Evolutionary conservation across 2,329 filamentous ascomycete genomes (phyloP), one percentile per base, ranked within the genome.

Genomic region (Verruconis gallopava): DNA sequence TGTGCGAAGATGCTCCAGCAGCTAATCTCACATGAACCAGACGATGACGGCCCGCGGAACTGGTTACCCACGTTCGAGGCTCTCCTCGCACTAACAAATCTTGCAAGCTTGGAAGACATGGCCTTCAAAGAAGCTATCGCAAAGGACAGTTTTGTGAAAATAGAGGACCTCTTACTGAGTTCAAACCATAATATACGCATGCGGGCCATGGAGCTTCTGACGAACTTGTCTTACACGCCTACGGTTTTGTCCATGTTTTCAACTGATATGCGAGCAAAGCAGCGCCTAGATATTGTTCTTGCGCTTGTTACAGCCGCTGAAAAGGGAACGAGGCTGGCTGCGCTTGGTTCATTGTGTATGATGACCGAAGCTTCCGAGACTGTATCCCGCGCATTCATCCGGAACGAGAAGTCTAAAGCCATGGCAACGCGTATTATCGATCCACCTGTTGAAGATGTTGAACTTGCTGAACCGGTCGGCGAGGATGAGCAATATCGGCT

Each of bases 291-390:
- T 54, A 77, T 96, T 30, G 67, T 98, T 1, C 72, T 95, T 11
- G 91, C 89, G 0, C 74, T 98, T 25, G 80, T 85, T 0, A 88
- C 96, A 54, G 79, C 85, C 1, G 82, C 93, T 39, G 86, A 96
- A 49, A 61, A 74, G 4, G 77, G 75, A 0, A 94, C 86, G 0
- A 69, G 89, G 21, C 77, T 79, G 37, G 91, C 86, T 0, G 88
- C 91, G 0, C 86, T 88, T 2, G 91, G 91, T 1, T 89, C 86
- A 0, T 60, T 98, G 38, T 91, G 89, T 1, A 83, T 83, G 61
- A 63, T 98, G 18, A 86, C 86, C 0, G 75, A 77, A 21, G 86
- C 80, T 56, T 84, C 91, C 51, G 71, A 72, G 1, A 81, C 84
- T 0, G 79, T 89, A 1, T 30, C 25, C 25, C 25, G 25, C 25